Evolutionary conservation across 495 filamentous ascomycete species (phyloP).

Genomic region (Collariella sp.): DNA sequence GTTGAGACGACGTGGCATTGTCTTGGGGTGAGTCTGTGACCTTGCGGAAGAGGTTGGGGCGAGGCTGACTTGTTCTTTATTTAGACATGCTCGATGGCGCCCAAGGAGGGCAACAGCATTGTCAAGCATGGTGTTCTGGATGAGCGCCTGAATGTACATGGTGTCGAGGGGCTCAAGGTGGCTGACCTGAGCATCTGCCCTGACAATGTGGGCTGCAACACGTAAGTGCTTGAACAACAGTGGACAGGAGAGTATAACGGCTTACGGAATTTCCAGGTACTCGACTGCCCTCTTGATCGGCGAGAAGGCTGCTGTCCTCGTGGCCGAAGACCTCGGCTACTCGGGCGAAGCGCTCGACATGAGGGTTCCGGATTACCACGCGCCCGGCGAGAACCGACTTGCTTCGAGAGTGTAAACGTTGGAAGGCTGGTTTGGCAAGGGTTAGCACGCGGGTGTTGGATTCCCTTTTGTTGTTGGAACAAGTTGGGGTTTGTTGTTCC

Average conservation of each 20-base stretch:
- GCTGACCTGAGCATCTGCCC: constrained; percentile 75
- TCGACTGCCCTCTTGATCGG: constrained; percentile 71
- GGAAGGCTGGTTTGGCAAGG: background rate
- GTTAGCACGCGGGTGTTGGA: too few relatives aligned
- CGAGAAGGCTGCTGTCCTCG: constrained; percentile 67
- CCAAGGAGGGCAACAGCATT: constrained; percentile 66
- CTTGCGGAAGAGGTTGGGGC: background rate
- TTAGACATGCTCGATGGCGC: constrained; percentile 73
- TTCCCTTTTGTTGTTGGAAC: too few relatives aligned
- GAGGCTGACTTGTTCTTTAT: constrained; percentile 15
- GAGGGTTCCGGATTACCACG: constrained; percentile 58
- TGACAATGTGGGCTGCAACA: constrained; percentile 77
- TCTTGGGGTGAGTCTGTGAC: constrained; percentile 35
- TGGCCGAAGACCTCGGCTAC: constrained; percentile 71
- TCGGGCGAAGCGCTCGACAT: constrained; percentile 65
- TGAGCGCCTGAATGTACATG: constrained; percentile 71
- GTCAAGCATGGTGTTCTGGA: constrained; percentile 76
- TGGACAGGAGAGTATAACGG: background rate
- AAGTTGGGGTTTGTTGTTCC: too few relatives aligned
- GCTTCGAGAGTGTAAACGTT: constrained; percentile 16
- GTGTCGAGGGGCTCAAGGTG: constrained; percentile 72
- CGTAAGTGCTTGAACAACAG: constrained; percentile 38
- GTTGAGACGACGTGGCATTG: constrained; percentile 77
- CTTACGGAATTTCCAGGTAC: constrained; percentile 30
- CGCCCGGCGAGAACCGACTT: constrained; percentile 42